Evolutionary conservation across 176 grass and related monocot species (phyloP), one percentile per base, ranked within the genome.

Genomic region (Aegilops speltoides): DNA sequence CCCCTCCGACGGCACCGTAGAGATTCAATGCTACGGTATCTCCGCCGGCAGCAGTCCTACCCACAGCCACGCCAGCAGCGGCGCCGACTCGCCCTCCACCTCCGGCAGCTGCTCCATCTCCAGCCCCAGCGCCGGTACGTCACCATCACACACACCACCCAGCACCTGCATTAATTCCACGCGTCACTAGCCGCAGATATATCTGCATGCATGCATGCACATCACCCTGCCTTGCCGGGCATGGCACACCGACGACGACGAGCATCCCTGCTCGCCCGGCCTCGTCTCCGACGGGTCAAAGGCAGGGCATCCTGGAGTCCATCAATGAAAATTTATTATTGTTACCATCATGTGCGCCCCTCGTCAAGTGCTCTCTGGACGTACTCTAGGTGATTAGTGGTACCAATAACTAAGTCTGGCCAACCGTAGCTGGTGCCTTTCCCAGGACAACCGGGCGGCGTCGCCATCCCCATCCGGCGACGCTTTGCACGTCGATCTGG

Each of bases 21-120:
- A 93, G 83, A 79, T 93, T 19, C 87, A 89, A 9, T 92, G 83
- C 84, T 91, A 85, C 52, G 90, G 83, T 15, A 52, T 92, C 37
- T 89, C 87, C 14, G 84, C 20, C 19, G 25, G n/a, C 24, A 76
- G 63, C 54, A 91, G 89, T 81, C 89, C 89, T 81, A 87, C 89
- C 33, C 60, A 87, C 76, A 40, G n/a, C 60, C 13, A 5, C 72
- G 61, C 68, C 60, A 32, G 37, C 72, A 64, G 72, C 56, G 8
- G 82, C 79, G 56, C n/a, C 22, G 34, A 54, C 62, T 84, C 87
- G 12, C 70, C 81, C 0, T 45, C 77, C 46, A 15, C 74, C 4
- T 1, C 32, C 69, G 79, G 61, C 33, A 16, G 62, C 73, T 71
- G 76, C 81, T 32, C 61, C 80, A 23, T 82, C 77, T 79, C 91